Evolutionary conservation across 2,329 filamentous ascomycete genomes (phyloP), one percentile per base, ranked within the genome.

Genomic region (Phialemonium atrogriseum): DNA sequence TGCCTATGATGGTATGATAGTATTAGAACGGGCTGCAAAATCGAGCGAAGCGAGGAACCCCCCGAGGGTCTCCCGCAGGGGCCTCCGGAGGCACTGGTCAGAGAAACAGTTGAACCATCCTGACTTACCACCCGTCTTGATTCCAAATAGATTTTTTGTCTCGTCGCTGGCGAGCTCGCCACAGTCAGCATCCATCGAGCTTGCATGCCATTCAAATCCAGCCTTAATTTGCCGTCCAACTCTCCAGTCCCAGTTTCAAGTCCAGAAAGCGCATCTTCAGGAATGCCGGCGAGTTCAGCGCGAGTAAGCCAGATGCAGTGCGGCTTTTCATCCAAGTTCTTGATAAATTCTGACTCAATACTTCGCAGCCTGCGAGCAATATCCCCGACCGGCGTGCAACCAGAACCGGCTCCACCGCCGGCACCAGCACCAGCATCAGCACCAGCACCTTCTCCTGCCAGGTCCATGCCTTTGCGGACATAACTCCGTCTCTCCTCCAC

Each of bases 161-260:
- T 70, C 4, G 76, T 80, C 40, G 81, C 76, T 11, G 78, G 65
- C 46, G 82, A 73, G 48, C 73, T 71, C 25, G 80, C 82, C 50
- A 86, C 86, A 61, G 86, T 88, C 44, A 85, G 66, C 2, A 80
- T 70, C 0, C 84, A 84, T 58, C 86, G 82, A 21, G 84, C 66
- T 51, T 88, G 83, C 2, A 82, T 82, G 53, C 88, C 89, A 60
- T 89, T 89, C 68, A 88, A 89, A 5, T 74, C 78, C 23, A 89
- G 64, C 55, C 73, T 80, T 46, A 85, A 64, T 51, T 84, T 55
- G 42, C 82, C 79, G 50, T 84, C 80, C 37, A 83, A 80, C 39
- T 78, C 77, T 3, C 68, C 72, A 5, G 74, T 76, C 17, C 84
- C 84, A 58, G 84, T 83, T 54, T 84, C 77, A 34, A 88, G 60